Evolutionary conservation across 2,329 filamentous ascomycete species (phyloP).

Genomic region (Alternaria solani): DNA sequence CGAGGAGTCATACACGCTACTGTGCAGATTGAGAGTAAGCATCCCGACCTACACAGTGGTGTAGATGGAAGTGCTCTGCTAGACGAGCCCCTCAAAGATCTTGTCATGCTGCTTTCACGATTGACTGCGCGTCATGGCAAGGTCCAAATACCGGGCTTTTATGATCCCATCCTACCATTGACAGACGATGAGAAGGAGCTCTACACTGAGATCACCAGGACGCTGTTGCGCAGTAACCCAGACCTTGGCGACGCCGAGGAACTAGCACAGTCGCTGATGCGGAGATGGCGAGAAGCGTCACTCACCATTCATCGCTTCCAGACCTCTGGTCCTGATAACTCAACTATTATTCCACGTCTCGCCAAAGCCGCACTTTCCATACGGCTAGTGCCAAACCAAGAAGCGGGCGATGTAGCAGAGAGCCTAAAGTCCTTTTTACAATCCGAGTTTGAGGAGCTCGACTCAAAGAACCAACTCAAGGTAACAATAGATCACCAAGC

Average conservation of each 20-base stretch:
- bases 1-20: conserved; percentile 94
- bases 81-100: conserved; percentile 90
- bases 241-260: conserved; percentile 68
- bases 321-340: conserved; percentile 85
- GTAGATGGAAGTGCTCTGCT: conserved; percentile 93
- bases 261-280: conserved; percentile 87
- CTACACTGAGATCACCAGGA: conserved; percentile 83
- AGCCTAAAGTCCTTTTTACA: conserved; percentile 73
- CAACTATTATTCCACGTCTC: conserved; percentile 88
- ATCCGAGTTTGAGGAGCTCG: conserved; percentile 74
- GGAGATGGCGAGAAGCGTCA: conserved; percentile 93
- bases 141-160: conserved; percentile 87
- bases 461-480: conserved; percentile 80
- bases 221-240: conserved; percentile 76
- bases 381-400: conserved; percentile 91
- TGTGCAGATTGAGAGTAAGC: conserved; percentile 82
- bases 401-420: conserved; percentile 77
- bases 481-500: conserved; percentile 91
- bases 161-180: conserved; percentile 80
- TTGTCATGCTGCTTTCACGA: conserved; percentile 82
- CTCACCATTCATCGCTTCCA: conserved; percentile 93
- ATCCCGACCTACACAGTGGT: conserved; percentile 91
- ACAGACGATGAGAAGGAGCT: conserved; percentile 78
- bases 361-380: conserved; percentile 89
- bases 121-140: conserved; percentile 82